These are phyloP conservation scores for Pseudopyricularia cyperi DNA, from an alignment of 2,329 filamentous ascomycete species.

Conservation along the genomic window DNA sequence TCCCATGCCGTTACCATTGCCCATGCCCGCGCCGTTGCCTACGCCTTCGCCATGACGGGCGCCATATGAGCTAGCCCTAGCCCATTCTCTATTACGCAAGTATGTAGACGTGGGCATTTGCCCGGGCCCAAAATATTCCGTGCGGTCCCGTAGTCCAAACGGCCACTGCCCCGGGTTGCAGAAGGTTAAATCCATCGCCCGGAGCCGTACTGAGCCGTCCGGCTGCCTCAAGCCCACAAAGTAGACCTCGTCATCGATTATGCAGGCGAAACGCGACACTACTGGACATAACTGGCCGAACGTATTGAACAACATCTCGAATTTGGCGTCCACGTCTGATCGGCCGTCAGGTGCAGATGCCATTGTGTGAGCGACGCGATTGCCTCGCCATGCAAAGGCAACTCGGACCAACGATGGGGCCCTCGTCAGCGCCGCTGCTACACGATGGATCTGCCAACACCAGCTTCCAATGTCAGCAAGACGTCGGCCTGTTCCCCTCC, in stretches of 20 bases:
- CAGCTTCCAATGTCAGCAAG: not conserved
- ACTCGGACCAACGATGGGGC: not conserved
- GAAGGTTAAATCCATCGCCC: not conserved
- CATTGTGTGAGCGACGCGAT: not conserved
- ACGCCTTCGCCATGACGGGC: no score
- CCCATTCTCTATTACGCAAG: no score
- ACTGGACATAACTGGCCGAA: not conserved
- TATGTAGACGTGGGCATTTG: not conserved
- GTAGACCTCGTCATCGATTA: not conserved
- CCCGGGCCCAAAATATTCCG: not conserved
- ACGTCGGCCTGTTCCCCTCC: not conserved
- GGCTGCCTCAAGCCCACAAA: not conserved
- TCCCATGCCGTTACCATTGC: no score
- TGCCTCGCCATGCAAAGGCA: not conserved
- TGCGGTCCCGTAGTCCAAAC: not conserved
- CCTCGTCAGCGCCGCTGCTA: not conserved
- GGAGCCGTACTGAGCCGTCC: not conserved
- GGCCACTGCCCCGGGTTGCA: not conserved
- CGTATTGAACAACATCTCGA: not conserved
- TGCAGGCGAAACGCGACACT: not conserved
- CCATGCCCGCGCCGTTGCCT: no score
- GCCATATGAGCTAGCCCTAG: no score
- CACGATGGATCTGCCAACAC: not conserved
- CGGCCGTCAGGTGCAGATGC: not conserved
- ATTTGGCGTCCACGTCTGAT: not conserved